Percentiles rank a stretch among this genome's conserved stretches.
Conservation (phyloP, 108 stramenopile genomes). For the Pelagomonas calceolata region DNA sequence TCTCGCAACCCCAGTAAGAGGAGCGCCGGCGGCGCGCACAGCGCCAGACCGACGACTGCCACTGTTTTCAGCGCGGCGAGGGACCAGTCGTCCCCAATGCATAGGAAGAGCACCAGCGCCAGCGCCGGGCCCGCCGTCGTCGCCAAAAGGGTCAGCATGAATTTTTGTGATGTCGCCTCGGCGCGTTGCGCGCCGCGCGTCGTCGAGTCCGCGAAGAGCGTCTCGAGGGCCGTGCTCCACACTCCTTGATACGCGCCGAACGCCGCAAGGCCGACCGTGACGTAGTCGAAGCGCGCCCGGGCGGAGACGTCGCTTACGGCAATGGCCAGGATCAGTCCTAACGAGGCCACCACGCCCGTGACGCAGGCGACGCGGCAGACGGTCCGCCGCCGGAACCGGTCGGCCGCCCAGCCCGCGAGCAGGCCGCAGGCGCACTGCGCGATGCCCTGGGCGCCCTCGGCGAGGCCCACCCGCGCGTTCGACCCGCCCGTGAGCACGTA, state of each 20-base stretch:
- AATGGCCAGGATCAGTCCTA: background rate
- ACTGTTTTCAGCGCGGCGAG: background rate
- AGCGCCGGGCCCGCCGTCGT: background rate
- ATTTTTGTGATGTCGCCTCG: background rate
- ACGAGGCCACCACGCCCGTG: background rate
- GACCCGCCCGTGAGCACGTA: background rate
- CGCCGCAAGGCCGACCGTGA: background rate
- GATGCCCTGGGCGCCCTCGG: slow-evolving; percentile 15
- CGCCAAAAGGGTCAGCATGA: background rate
- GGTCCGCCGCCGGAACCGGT: background rate
- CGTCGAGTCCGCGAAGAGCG: background rate
- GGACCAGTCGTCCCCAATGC: background rate
- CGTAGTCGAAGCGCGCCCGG: background rate
- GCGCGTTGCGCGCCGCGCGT: background rate
- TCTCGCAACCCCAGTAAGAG: background rate
- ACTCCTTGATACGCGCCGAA: background rate
- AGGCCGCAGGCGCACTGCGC: background rate
- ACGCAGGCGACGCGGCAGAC: background rate
- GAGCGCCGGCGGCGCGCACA: background rate
- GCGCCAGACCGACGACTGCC: background rate
- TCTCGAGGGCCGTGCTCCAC: background rate
- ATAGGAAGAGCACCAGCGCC: background rate
- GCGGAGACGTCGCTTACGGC: background rate
- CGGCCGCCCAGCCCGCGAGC: slow-evolving; percentile 4
- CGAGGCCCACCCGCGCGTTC: slow-evolving; percentile 3